Conservation (phyloP, 345 rosid genomes). For the Rubroshorea leprosula region DNA sequence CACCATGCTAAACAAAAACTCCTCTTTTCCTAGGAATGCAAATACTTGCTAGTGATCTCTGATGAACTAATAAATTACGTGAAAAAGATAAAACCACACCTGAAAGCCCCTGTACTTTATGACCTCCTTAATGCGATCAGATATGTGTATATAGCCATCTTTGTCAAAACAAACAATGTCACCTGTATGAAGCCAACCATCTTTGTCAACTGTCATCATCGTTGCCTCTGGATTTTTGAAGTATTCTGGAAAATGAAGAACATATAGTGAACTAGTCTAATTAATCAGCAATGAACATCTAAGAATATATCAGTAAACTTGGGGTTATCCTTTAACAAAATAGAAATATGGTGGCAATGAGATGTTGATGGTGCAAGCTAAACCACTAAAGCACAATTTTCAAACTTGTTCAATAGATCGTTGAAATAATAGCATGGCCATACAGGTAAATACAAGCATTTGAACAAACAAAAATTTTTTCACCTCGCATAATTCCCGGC, state of each 20-base stretch:
- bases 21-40: neutral
- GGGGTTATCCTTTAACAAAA: neutral
- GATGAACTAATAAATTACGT: neutral
- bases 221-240: constrained; percentile 64
- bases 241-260: constrained; percentile 40
- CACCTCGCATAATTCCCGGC: constrained; percentile 74
- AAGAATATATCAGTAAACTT: neutral
- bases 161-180: constrained; percentile 66
- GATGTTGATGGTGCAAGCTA: too few relatives aligned
- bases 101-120: constrained; percentile 89
- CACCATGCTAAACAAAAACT: neutral
- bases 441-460: neutral
- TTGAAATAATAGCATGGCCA: neutral
- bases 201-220: constrained; percentile 41
- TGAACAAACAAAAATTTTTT: neutral
- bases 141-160: constrained; percentile 64
- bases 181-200: constrained; percentile 86
- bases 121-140: constrained; percentile 75
- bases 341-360: too few relatives aligned
- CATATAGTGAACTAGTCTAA: neutral
- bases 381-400: too few relatives aligned
- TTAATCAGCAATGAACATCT: neutral
- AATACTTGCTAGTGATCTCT: neutral
- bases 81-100: constrained; percentile 31
- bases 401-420: too few relatives aligned